Conservation (phyloP, 345 rosid species). For the Leavenworthia alabamica region DNA sequence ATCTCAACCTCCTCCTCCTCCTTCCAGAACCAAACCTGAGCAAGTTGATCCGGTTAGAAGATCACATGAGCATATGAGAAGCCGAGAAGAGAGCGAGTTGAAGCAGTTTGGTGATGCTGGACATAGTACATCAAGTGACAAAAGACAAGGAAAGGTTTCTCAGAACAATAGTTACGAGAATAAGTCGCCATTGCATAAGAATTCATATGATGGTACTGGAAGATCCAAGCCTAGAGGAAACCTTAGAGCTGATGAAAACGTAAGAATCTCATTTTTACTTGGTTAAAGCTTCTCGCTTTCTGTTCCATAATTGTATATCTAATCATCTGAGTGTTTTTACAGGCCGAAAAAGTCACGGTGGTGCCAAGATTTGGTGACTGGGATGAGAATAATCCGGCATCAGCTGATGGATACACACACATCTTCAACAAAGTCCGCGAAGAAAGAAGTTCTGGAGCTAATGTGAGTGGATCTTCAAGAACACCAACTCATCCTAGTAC, state of each 20-base stretch:
- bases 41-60: slow-evolving; percentile 39
- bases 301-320: too few species aligned
- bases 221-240: slow-evolving; percentile 43
- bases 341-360: slow-evolving; percentile 70
- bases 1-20: slow-evolving; percentile 41
- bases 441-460: slow-evolving; percentile 54
- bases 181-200: slow-evolving; percentile 62
- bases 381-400: slow-evolving; percentile 77
- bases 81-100: slow-evolving; percentile 28
- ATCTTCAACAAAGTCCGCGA: slow-evolving; percentile 77
- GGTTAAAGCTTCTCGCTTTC: too few species aligned
- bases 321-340: background rate
- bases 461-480: slow-evolving; percentile 39
- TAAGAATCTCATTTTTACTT: slow-evolving; percentile 32
- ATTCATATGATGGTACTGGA: slow-evolving; percentile 45
- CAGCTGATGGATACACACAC: slow-evolving; percentile 86
- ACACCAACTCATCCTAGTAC: slow-evolving; percentile 31
- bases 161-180: slow-evolving; percentile 58
- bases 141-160: slow-evolving; percentile 44
- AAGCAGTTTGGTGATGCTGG: slow-evolving; percentile 48
- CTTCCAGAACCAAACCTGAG: slow-evolving; percentile 36
- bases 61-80: slow-evolving; percentile 25
- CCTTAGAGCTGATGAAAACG: slow-evolving; percentile 56
- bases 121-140: slow-evolving; percentile 38
- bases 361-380: slow-evolving; percentile 91